These are phyloP conservation scores for Botrytis deweyae DNA, from an alignment of 2,329 filamentous ascomycete genomes.

Conservation along the genomic window DNA sequence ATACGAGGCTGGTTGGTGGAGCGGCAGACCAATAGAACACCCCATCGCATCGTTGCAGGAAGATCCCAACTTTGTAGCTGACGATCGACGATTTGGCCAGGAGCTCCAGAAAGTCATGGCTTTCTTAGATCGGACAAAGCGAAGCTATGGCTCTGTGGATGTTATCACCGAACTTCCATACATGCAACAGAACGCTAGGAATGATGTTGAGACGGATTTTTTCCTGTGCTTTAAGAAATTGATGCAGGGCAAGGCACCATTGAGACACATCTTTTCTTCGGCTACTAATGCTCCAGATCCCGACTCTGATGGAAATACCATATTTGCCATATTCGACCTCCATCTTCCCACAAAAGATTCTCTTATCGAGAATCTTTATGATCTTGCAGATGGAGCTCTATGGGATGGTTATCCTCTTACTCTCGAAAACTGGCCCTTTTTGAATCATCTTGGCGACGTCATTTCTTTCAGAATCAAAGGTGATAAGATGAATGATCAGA, in stretches of 20 bases:
- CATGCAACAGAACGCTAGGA: constrained; percentile 25
- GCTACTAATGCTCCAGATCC: constrained; percentile 29
- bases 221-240: constrained; percentile 32
- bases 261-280: constrained; percentile 35
- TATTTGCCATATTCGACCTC: constrained; percentile 39
- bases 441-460: constrained; percentile 47
- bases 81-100: constrained; percentile 51
- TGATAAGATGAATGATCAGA: constrained; percentile 41
- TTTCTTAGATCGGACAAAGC: constrained; percentile 60
- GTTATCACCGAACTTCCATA: constrained; percentile 42
- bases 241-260: constrained; percentile 23
- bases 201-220: constrained; percentile 39
- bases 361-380: constrained; percentile 36
- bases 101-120: constrained; percentile 52
- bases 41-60: constrained; percentile 24
- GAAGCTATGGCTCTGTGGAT: constrained; percentile 58
- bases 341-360: constrained; percentile 32
- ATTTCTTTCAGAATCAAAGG: constrained; percentile 48
- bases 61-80: constrained; percentile 31
- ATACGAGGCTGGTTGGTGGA: constrained; percentile 60
- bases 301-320: constrained; percentile 19
- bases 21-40: constrained; percentile 50
- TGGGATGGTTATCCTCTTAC: constrained; percentile 33
- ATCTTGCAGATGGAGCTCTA: constrained; percentile 38
- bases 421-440: constrained; percentile 33